Percentiles rank a stretch among this genome's conserved stretches.
phyloP scores from a whole-genome alignment of 306 rosid species.

The Acmispon strigosus region DNA sequence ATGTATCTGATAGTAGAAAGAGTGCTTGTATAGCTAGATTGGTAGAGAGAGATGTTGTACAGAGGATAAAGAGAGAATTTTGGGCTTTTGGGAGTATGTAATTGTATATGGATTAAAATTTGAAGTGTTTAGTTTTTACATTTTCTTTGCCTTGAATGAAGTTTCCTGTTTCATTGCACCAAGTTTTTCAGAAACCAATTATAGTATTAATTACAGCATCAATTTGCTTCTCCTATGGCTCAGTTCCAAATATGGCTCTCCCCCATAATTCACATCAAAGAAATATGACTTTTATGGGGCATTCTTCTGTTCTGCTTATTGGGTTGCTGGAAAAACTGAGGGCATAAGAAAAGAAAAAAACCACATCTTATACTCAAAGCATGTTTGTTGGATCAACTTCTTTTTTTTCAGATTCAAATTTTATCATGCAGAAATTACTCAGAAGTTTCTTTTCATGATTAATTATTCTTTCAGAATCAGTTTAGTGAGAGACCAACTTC shows the following conservation, averaged over 20 bases:
- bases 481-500: too few species aligned
- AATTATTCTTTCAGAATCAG: too few species aligned
- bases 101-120: not conserved
- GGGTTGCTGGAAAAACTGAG: slow-evolving; percentile 15
- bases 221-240: not conserved
- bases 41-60: slow-evolving; percentile 31
- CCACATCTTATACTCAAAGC: not conserved
- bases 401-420: too few species aligned
- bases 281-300: not conserved
- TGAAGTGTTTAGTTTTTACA: not conserved
- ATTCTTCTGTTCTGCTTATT: not conserved
- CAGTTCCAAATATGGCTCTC: not conserved
- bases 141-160: slow-evolving; percentile 1
- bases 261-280: not conserved
- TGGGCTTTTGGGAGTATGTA: not conserved
- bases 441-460: too few species aligned
- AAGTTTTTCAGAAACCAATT: not conserved
- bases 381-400: not conserved
- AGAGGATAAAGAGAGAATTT: slow-evolving; percentile 17
- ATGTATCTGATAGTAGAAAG: not conserved
- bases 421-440: too few species aligned
- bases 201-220: not conserved
- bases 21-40: slow-evolving; percentile 15
- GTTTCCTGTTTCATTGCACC: slow-evolving; percentile 20
- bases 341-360: not conserved